phyloP scores from a whole-genome alignment of 2,329 filamentous ascomycete species.

The Parafenestella ontariensis region DNA sequence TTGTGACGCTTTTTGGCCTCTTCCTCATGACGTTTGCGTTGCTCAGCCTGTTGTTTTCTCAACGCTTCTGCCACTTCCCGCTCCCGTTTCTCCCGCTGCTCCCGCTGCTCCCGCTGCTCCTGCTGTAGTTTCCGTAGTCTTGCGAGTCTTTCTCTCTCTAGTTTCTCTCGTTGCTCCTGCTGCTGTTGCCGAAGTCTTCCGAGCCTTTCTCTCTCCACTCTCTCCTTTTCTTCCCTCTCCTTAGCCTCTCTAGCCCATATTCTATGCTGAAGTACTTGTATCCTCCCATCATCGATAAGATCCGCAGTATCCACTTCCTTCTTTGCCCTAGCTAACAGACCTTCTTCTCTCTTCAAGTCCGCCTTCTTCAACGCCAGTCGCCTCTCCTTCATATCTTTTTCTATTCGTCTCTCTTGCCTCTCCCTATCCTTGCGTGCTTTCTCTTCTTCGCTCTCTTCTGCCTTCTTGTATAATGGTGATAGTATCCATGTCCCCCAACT shows the following conservation, averaged over 20 bases:
- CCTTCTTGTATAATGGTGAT: conserved; percentile 37
- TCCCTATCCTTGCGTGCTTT: conserved; percentile 41
- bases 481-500: conserved; percentile 38
- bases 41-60: not conserved
- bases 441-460: conserved; percentile 40
- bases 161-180: not conserved
- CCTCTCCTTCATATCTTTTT: conserved; percentile 45
- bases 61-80: not conserved
- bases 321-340: conserved; percentile 10
- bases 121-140: not conserved
- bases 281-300: conserved; percentile 17
- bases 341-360: conserved; percentile 25
- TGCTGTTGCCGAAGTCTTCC: not conserved
- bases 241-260: not conserved
- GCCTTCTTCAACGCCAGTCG: conserved; percentile 21
- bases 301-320: conserved; percentile 23
- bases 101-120: not conserved
- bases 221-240: not conserved
- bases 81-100: not conserved
- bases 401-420: conserved; percentile 40
- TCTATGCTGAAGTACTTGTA: not conserved
- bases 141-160: conserved; percentile 1
- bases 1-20: not conserved
- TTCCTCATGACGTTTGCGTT: not conserved
- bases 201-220: not conserved